Percentiles rank a stretch among this genome's conserved stretches.
Evolutionary conservation across 2,329 filamentous ascomycete genomes (phyloP).

Genomic region (Pseudogymnoascus sp.): DNA sequence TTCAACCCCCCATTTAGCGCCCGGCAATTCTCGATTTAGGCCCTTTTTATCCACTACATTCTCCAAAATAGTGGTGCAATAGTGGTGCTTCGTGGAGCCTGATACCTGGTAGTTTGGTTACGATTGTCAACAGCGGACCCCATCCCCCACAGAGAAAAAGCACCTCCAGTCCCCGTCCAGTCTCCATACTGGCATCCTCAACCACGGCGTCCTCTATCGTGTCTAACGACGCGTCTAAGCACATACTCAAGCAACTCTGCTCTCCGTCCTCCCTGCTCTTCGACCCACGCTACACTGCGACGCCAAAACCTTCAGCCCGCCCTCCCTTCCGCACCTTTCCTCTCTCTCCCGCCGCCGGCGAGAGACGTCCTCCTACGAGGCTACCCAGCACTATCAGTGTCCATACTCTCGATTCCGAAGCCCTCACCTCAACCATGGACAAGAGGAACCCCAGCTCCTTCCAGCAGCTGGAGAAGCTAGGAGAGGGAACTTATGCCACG

Average conservation of each 20-base stretch:
- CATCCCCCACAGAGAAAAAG: background rate
- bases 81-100: conserved; percentile 1
- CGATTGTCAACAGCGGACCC: conserved; percentile 1
- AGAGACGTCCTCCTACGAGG: conserved; percentile 18
- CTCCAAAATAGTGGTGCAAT: background rate
- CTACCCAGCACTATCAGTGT: conserved; percentile 29
- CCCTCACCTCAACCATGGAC: conserved; percentile 55
- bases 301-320: conserved; percentile 23
- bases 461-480: conserved; percentile 97
- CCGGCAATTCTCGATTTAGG: background rate
- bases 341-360: conserved; percentile 22
- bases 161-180: conserved; percentile 6
- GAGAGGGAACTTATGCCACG: conserved; percentile 96
- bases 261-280: conserved; percentile 36
- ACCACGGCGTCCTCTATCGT: conserved; percentile 27
- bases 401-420: conserved; percentile 25
- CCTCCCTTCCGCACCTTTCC: conserved; percentile 26
- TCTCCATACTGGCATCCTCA: conserved; percentile 14
- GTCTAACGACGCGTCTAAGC: conserved; percentile 25
- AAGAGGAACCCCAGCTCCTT: conserved; percentile 92
- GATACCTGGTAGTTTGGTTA: conserved; percentile 2
- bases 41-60: conserved; percentile 1
- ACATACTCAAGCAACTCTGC: conserved; percentile 28
- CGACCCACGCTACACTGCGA: conserved; percentile 31
- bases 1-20: background rate